A percentile compares a stretch with the other conserved stretches of the same genome.
These are phyloP conservation scores for Hamamelis virginiana DNA, from an alignment of 164 flowering plant species.

Conservation along the genomic window DNA sequence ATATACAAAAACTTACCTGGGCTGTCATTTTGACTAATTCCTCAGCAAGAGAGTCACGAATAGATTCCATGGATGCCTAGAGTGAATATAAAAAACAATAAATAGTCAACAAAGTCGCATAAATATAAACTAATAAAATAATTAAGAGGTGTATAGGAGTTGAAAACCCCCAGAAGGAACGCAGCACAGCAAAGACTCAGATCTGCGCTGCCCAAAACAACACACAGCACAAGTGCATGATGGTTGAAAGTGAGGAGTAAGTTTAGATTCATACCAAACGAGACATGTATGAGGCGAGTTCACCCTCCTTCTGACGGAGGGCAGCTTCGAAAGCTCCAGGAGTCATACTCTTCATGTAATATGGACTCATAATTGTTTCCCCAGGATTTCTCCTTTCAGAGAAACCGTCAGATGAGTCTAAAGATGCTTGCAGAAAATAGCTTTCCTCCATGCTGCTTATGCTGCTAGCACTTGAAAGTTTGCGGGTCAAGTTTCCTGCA, in stretches of 20 bases:
- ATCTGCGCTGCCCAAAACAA: background rate
- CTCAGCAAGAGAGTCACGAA: conserved; percentile 97
- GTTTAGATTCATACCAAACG: conserved; percentile 65
- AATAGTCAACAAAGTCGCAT: background rate
- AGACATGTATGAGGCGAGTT: conserved; percentile 92
- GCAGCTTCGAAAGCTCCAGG: conserved; percentile 85
- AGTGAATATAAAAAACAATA: background rate
- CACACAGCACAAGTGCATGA: background rate
- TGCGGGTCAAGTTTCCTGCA: conserved; percentile 65
- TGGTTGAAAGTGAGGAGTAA: conserved; percentile 2
- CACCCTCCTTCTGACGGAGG: conserved; percentile 97
- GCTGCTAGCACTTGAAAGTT: conserved; percentile 85
- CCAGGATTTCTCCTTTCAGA: conserved; percentile 62
- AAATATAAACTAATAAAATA: background rate
- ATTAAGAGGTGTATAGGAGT: background rate
- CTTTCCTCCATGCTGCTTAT: conserved; percentile 95
- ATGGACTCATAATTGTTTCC: conserved; percentile 66
- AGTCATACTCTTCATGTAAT: conserved; percentile 85
- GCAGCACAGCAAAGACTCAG: background rate
- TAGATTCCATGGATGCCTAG: conserved; percentile 91
- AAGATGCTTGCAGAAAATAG: conserved; percentile 86
- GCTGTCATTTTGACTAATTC: conserved; percentile 96
- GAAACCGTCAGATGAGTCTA: conserved; percentile 73
- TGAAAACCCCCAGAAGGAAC: background rate
- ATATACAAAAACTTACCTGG: conserved; percentile 46